Evolutionary conservation across 1,139 yeast species (phyloP).

Genomic region (Pichia sp.): DNA sequence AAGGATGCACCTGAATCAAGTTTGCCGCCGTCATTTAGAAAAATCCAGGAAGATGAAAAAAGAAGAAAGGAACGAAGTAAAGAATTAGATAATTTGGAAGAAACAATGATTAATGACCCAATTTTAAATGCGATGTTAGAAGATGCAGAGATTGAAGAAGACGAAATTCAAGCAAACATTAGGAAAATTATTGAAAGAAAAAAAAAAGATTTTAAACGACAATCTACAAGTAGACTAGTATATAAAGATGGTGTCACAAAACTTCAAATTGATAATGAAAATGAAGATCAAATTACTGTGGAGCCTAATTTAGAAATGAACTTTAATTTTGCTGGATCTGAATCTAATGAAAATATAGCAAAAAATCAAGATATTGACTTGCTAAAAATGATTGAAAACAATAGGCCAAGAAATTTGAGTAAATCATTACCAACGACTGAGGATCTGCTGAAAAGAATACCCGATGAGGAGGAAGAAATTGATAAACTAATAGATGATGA

Average conservation of each 20-base stretch:
- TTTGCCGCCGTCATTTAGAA: constrained; percentile 78
- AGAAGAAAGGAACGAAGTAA: constrained; percentile 32
- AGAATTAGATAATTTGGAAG: constrained; percentile 33
- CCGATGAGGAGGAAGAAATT: constrained; percentile 56
- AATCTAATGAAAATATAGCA: constrained; percentile 14
- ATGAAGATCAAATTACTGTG: constrained; percentile 22
- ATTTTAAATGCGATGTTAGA: constrained; percentile 36
- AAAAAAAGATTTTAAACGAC: constrained; percentile 27
- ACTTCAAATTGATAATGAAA: constrained; percentile 19
- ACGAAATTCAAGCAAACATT: constrained; percentile 40
- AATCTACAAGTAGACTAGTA: constrained; percentile 21
- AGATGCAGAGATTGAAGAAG: constrained; percentile 39
- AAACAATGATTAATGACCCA: constrained; percentile 33
- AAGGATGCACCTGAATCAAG: constrained; percentile 37
- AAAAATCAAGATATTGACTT: constrained; percentile 12
- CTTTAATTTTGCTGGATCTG: no score
- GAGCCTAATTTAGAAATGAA: constrained; percentile 6
- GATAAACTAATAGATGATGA: constrained; percentile 74
- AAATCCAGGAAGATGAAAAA: constrained; percentile 40
- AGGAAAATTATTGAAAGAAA: constrained; percentile 39
- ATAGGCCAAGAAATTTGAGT: constrained; percentile 51
- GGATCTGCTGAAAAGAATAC: constrained; percentile 45
- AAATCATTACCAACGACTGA: constrained; percentile 47
- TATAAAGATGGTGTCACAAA: constrained; percentile 13
- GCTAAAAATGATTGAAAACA: constrained; percentile 28